phyloP scores from a whole-genome alignment of 2,329 filamentous ascomycete species.

The Aspergillus brasiliensis region DNA sequence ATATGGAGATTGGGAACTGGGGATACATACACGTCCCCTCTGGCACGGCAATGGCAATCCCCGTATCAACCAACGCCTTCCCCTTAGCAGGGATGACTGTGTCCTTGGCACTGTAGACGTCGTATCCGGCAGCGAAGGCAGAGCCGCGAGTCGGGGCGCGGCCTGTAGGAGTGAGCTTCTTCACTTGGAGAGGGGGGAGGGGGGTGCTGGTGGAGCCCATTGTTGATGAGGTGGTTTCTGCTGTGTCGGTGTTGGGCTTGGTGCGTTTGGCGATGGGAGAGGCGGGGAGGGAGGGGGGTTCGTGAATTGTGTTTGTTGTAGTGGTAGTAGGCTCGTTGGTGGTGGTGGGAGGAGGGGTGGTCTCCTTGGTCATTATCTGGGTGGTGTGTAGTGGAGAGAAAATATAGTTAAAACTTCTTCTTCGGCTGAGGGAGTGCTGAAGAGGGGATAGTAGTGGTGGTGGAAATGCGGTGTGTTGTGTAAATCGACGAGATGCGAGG shows the following conservation, averaged over 20 bases:
- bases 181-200: conserved; percentile 72
- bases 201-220: conserved; percentile 35
- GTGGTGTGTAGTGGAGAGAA: background rate
- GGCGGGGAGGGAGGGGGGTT: conserved; percentile 62
- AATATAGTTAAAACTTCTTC: conserved; percentile 2
- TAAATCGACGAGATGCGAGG: conserved; percentile 1
- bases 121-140: conserved; percentile 88
- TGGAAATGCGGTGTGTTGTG: conserved; percentile 6
- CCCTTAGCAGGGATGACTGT: conserved; percentile 77
- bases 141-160: conserved; percentile 84
- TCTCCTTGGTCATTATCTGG: conserved; percentile 46
- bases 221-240: conserved; percentile 27
- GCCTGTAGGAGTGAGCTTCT: conserved; percentile 82
- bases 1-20: background rate
- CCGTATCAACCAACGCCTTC: conserved; percentile 85
- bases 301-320: conserved; percentile 35
- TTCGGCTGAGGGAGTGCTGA: conserved; percentile 22
- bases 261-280: conserved; percentile 80
- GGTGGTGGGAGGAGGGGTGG: conserved; percentile 40
- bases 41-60: conserved; percentile 87
- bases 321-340: conserved; percentile 29
- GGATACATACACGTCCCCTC: conserved; percentile 76
- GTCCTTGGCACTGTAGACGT: conserved; percentile 77
- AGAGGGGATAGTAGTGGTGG: conserved; percentile 1
- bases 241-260: conserved; percentile 58